phyloP scores from a whole-genome alignment of 2,329 filamentous ascomycete species.

The Aspergillus ochraceoroseus region DNA sequence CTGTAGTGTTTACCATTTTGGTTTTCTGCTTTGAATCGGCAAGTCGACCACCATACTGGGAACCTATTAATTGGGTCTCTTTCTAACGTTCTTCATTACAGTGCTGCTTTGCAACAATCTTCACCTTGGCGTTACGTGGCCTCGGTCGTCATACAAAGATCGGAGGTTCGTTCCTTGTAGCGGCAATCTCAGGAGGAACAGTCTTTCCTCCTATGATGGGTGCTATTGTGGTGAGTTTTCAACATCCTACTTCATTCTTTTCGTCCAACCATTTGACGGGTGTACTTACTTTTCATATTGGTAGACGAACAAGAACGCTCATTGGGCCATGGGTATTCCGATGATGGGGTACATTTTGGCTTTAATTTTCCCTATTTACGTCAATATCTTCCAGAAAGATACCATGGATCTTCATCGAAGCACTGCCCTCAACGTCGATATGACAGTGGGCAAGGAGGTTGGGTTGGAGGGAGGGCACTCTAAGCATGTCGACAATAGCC shows the following conservation, averaged over 20 bases:
- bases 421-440: not conserved
- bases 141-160: conserved; percentile 7
- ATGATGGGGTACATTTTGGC: not conserved
- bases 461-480: not conserved
- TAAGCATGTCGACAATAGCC: not conserved
- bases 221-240: not conserved
- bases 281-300: too few relatives aligned
- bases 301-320: not conserved
- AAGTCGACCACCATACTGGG: too few relatives aligned
- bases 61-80: too few relatives aligned
- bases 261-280: too few relatives aligned
- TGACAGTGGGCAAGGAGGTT: not conserved
- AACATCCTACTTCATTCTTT: too few relatives aligned
- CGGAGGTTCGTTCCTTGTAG: not conserved
- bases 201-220: not conserved
- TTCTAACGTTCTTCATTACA: not conserved
- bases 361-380: conserved; percentile 1
- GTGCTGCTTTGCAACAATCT: conserved; percentile 13
- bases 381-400: not conserved
- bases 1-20: not conserved
- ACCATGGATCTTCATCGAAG: not conserved
- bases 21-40: conserved; percentile 4
- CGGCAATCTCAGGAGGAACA: conserved; percentile 2
- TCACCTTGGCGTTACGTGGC: conserved; percentile 2
- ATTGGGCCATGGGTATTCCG: not conserved